Evolutionary conservation across 768 basidiomycete genomes (phyloP), one percentile per base, ranked within the genome.

Genomic region (Suillus placidus): DNA sequence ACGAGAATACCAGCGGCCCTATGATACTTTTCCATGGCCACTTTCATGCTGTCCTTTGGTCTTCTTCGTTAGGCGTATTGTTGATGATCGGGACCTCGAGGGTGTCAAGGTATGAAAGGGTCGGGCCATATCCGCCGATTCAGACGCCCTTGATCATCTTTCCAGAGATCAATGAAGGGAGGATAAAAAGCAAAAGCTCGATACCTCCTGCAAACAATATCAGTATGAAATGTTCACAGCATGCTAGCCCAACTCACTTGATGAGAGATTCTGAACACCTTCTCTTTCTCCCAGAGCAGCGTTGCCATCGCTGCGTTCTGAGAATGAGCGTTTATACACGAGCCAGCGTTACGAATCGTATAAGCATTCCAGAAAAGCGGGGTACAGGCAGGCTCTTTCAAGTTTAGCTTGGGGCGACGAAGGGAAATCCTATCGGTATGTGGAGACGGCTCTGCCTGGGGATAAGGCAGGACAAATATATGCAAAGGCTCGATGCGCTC

Each of bases 71-170:
- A 5, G 93, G 93, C 1, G 94, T 96, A 72, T 95, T 96, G 70
- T 93, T 90, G 66, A 95, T 96, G 72, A 96, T 95, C 0, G 94
- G 94, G 4, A 96, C 80, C 62, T 87, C 87, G 13, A 95, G 84
- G 4, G 92, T 94, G 76, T 96, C 93, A 62, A 94, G 85, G 76
- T 94, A 95, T 1, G 91, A 89, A 67, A 94, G 73, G 0, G 92
- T 85, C 23, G 79, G 76, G 2, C 91, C 92, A n/a, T 83, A 88
- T 12, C 94, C 93, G 6, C 86, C 91, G 18, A 88, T 73, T 12
- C 93, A 84, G 52, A 96, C 86, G 30, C 94, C 94, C 75, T 96
- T 96, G 74, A 95, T 96, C 94, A 95, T 95, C 88, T 95, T 61
- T 26, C 23, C 30, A 62, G 2, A 18, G 38, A 14, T 56, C 68